These are phyloP conservation scores for Acanthamoeba healyi DNA, from an alignment of 208 protist species.

Conservation along the genomic window DNA sequence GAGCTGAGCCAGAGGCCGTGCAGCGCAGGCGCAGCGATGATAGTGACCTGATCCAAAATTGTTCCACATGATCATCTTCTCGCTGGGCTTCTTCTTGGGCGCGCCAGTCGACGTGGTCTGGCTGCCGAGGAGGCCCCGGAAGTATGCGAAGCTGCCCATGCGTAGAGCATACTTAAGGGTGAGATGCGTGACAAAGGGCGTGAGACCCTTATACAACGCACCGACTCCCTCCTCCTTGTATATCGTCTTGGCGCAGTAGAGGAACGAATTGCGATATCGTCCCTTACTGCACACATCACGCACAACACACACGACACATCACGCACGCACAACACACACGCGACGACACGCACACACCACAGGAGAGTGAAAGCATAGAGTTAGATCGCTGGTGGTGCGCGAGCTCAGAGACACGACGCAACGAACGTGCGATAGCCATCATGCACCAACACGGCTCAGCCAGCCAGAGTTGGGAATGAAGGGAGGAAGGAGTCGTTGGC, in stretches of 20 bases:
- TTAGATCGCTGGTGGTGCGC: too few species aligned
- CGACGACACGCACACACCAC: too few species aligned
- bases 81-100: conserved; percentile 44
- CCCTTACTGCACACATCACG: conserved; percentile 4
- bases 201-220: conserved; percentile 71
- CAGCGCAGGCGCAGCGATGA: too few species aligned
- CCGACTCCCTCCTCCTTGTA: conserved; percentile 39
- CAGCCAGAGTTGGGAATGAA: not conserved
- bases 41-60: conserved; percentile 44
- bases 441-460: too few species aligned
- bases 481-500: too few species aligned
- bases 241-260: conserved; percentile 47
- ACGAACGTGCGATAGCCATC: too few species aligned
- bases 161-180: conserved; percentile 67
- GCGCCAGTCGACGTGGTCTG: not conserved
- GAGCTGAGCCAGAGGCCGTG: too few species aligned
- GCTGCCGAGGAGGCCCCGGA: conserved; percentile 15
- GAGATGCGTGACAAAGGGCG: conserved; percentile 66
- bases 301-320: not conserved
- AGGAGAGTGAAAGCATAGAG: too few species aligned
- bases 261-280: conserved; percentile 35
- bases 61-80: conserved; percentile 4
- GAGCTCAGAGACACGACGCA: too few species aligned
- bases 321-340: not conserved
- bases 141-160: conserved; percentile 65